Evolutionary conservation across 2,329 filamentous ascomycete genomes (phyloP).

Genomic region (Phyllosticta ampelicida): DNA sequence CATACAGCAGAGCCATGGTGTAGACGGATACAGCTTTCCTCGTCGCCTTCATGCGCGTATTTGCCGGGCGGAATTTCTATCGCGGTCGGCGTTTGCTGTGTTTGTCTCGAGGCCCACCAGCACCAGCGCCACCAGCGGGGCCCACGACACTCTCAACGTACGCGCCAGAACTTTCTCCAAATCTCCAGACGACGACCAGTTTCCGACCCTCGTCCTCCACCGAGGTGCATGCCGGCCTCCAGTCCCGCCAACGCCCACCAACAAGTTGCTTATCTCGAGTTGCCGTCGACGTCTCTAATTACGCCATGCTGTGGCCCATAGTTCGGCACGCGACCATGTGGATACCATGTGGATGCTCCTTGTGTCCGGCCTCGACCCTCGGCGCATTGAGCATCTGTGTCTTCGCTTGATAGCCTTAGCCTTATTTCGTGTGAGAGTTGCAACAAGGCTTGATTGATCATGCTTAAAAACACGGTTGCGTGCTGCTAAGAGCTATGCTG

Average conservation of each 20-base stretch:
- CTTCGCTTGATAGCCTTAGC: background rate
- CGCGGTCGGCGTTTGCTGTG: background rate
- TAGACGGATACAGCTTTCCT: background rate
- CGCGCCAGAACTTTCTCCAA: background rate
- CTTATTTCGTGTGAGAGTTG: no score
- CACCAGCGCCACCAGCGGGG: no score
- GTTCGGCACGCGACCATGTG: background rate
- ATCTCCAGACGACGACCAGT: background rate
- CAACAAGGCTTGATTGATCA: background rate
- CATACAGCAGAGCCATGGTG: background rate
- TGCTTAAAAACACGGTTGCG: background rate
- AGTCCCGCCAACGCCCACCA: no score
- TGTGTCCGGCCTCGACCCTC: background rate
- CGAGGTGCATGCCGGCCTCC: background rate
- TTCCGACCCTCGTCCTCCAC: background rate
- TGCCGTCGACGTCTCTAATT: background rate
- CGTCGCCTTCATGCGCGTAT: background rate
- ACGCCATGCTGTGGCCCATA: background rate
- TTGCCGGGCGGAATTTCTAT: background rate
- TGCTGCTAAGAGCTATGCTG: background rate
- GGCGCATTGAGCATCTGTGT: background rate
- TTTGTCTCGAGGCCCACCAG: background rate
- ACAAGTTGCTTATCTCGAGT: background rate
- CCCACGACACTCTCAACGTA: background rate
- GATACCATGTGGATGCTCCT: no score